Percentiles rank a stretch among this genome's conserved stretches.
These are phyloP conservation scores for Pleurotus pulmonarius DNA, from an alignment of 768 basidiomycete genomes.

Conservation along the genomic window DNA sequence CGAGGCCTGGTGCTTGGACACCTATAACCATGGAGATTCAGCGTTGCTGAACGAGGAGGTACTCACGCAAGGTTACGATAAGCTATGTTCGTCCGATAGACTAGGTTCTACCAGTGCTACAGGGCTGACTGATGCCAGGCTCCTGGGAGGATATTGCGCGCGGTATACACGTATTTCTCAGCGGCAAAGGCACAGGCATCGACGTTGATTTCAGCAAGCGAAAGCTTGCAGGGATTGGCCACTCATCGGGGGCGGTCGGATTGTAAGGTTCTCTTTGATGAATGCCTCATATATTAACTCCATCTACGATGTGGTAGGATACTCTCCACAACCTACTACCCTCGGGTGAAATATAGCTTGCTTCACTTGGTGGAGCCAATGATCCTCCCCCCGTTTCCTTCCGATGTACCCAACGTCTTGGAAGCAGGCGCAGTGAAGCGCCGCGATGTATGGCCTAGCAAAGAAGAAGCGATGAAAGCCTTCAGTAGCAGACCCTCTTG, in stretches of 20 bases:
- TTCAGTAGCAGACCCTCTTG: slow-evolving; percentile 36
- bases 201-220: slow-evolving; percentile 46
- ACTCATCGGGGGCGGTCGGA: slow-evolving; percentile 50
- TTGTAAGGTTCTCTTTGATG: slow-evolving; percentile 28
- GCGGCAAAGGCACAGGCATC: slow-evolving; percentile 44
- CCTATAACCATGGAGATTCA: slow-evolving; percentile 53
- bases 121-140: slow-evolving; percentile 24
- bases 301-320: slow-evolving; percentile 21
- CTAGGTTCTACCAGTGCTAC: no score
- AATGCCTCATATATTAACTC: neutral
- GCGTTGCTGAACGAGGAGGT: slow-evolving; percentile 42
- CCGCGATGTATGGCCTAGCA: slow-evolving; percentile 50
- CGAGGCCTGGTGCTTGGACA: slow-evolving; percentile 49
- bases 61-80: slow-evolving; percentile 36
- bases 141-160: slow-evolving; percentile 53
- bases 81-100: slow-evolving; percentile 31
- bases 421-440: slow-evolving; percentile 30
- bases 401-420: slow-evolving; percentile 17
- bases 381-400: slow-evolving; percentile 23
- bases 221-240: slow-evolving; percentile 47
- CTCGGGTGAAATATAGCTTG: slow-evolving; percentile 31
- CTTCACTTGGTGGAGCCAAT: slow-evolving; percentile 46
- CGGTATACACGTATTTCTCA: slow-evolving; percentile 41
- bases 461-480: slow-evolving; percentile 38
- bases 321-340: slow-evolving; percentile 38